A percentile compares a stretch with the other conserved stretches of the same genome.
These are phyloP conservation scores for Scenedesmus sp. DNA, from an alignment of 163 green algal species.

Conservation along the genomic window DNA sequence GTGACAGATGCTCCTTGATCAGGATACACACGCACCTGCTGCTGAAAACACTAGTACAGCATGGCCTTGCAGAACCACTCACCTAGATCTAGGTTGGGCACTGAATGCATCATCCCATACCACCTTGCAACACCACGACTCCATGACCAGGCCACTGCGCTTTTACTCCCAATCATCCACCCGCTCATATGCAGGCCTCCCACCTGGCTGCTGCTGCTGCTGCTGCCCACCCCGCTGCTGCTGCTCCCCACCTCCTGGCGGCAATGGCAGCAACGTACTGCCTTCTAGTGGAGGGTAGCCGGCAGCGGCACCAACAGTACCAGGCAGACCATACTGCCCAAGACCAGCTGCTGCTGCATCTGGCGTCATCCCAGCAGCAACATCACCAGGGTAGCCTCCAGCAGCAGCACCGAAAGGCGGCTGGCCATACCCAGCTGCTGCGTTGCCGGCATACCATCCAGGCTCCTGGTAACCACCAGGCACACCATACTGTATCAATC, in stretches of 20 bases:
- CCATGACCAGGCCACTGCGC: too few relatives aligned
- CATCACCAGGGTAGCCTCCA: background rate
- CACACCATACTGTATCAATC: background rate
- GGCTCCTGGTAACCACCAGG: background rate
- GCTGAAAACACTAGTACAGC: too few relatives aligned
- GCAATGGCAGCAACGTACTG: constrained; percentile 12
- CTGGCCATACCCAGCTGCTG: background rate
- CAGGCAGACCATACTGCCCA: background rate
- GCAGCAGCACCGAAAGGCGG: constrained; percentile 5
- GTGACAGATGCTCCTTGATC: too few relatives aligned
- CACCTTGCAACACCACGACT: too few relatives aligned
- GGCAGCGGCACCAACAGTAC: background rate
- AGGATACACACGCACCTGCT: too few relatives aligned
- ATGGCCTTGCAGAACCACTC: too few relatives aligned
- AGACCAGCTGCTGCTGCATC: background rate
- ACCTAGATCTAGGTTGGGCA: too few relatives aligned
- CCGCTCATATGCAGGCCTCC: constrained; percentile 18
- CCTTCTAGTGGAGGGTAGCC: constrained; percentile 12
- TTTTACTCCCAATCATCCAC: constrained; percentile 57
- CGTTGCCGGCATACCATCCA: background rate
- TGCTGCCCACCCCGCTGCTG: constrained; percentile 27
- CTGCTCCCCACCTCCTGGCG: constrained; percentile 6
- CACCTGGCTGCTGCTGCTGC: background rate
- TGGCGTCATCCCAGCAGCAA: background rate
- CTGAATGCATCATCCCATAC: too few relatives aligned